phyloP scores from a whole-genome alignment of 139 green algal species.

The Monoraphidium neglectum region DNA sequence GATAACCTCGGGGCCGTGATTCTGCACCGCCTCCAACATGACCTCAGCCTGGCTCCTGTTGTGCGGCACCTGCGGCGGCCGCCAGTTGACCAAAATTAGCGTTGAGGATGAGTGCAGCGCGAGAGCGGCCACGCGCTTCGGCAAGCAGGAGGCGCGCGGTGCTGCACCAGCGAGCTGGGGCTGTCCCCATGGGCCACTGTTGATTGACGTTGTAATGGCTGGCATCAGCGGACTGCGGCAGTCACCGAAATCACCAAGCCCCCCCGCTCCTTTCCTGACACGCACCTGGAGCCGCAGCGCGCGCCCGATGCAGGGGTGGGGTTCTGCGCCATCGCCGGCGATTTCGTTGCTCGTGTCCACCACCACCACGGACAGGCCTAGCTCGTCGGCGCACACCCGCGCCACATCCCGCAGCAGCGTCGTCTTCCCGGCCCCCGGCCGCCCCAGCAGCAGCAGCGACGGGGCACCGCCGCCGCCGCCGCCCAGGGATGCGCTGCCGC shows the following conservation, averaged over 20 bases:
- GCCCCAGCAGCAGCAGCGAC: slow-evolving; percentile 22
- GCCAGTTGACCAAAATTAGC: too few relatives aligned
- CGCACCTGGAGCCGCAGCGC: slow-evolving; percentile 45
- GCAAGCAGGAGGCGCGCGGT: not conserved
- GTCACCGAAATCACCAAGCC: not conserved
- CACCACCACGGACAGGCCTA: slow-evolving; percentile 45
- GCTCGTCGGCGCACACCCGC: slow-evolving; percentile 33
- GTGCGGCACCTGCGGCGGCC: too few relatives aligned
- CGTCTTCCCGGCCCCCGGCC: slow-evolving; percentile 53
- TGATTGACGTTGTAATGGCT: too few relatives aligned
- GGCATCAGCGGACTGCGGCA: too few relatives aligned
- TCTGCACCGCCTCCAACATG: slow-evolving; percentile 55
- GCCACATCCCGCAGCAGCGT: slow-evolving; percentile 56
- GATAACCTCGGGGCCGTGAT: slow-evolving; percentile 61
- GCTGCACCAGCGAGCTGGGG: too few relatives aligned
- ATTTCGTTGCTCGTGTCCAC: slow-evolving; percentile 63
- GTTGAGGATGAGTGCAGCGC: too few relatives aligned
- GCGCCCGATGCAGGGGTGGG: slow-evolving; percentile 57
- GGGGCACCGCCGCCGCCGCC: not conserved
- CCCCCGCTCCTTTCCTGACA: not conserved
- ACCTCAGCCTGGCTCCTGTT: slow-evolving; percentile 23
- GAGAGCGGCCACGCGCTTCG: too few relatives aligned
- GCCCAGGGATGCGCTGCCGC: not conserved
- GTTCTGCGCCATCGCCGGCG: slow-evolving; percentile 51
- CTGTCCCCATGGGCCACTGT: not conserved